Evolutionary conservation across 257 asterid species (phyloP), one percentile per base, ranked within the genome.

Genomic region (Fraxinus pennsylvanica): DNA sequence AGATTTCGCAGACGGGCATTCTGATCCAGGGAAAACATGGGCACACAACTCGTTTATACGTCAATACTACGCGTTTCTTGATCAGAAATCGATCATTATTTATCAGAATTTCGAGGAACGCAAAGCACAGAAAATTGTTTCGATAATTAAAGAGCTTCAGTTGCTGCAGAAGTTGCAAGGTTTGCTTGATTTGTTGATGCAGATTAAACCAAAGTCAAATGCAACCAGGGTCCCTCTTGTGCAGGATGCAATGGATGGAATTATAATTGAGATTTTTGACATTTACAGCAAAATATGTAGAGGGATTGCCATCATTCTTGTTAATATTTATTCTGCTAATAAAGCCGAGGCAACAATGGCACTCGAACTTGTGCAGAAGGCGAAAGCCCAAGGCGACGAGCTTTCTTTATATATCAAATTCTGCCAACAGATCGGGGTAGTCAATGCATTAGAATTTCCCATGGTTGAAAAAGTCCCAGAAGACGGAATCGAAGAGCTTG

Each of bases 51-150:
- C 84, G 17, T 88, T 95, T 27, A 79, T 95, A 38, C 87, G 89
- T 22, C 86, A 94, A n/a, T 95, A 93, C 61, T 95, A 82, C 74
- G 86, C 90, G 3, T 95, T 89, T 74, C 92, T 93, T n/a, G 97
- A 93, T 69, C 87, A 89, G 66, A 95, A 95, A 72, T 93, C 98
- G 0, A 50, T 88, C 1, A 71, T 82, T 1, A 41, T 85, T 4
- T 92, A 84, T 74, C 80, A 83, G 59, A 73, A 80, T 52, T 25
- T 80, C 61, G 84, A 75, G 78, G 90, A 86, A 57, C 69, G 69
- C 2, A 86, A 81, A 36, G 72, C 70, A 12, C 29, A 72, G 22
- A 17, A 83, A 78, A 6, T 74, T 19, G 1, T 29, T 74, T 32
- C 81, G 2, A 80, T 95, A 59, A 69, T 21, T 70, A 88, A 76